Evolutionary conservation across 495 filamentous ascomycete species (phyloP), one percentile per base, ranked within the genome.

Genomic region (Neurospora tetrasperma): DNA sequence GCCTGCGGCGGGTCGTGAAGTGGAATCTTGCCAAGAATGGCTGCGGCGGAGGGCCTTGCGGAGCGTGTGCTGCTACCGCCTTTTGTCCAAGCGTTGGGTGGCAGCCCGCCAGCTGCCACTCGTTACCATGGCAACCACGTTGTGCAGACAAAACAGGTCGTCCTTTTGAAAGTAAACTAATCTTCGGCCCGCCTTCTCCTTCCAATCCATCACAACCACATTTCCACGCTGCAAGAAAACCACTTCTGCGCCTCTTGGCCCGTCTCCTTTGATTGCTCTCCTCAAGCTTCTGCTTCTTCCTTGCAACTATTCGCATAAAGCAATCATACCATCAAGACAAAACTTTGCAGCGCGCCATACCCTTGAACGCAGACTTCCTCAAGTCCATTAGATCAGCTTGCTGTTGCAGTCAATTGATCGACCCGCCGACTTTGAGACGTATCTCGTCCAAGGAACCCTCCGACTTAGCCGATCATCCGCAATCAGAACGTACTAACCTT

Each of bases 401-500:
- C 82, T 79, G 23, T 77, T 69, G 77, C 72, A 80, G 79, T 78
- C 81, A 80, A 80, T 78, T 80, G 83, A 79, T 84, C 84, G 82
- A 80, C 83, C 83, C 79, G 72, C 82, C 81, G 82, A 84, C 85
- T 79, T 73, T 31, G 66, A 77, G 80, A 77, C 76, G 73, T 76
- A 76, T 77, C 80, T 74, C 74, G 66, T 35, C 54, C 72, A 75
- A 82, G 84, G 79, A 78, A 82, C 73, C 73, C 71, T 79, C 82
- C 83, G 83, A 86, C 83, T 83, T 81, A 70, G 85, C 84, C 83
- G 84, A 84, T 73, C 79, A 85, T 75, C 81, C 74, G 80, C 80
- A 70, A 81, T 66, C 74, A 84, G 83, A 81, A 85, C 82, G 85
- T 86, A 84, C 82, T 83, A 85, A 83, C 83, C 80, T 82, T 83